phyloP scores from a whole-genome alignment of 192 early-diverging fungal species.

The Coemansia sp. region DNA sequence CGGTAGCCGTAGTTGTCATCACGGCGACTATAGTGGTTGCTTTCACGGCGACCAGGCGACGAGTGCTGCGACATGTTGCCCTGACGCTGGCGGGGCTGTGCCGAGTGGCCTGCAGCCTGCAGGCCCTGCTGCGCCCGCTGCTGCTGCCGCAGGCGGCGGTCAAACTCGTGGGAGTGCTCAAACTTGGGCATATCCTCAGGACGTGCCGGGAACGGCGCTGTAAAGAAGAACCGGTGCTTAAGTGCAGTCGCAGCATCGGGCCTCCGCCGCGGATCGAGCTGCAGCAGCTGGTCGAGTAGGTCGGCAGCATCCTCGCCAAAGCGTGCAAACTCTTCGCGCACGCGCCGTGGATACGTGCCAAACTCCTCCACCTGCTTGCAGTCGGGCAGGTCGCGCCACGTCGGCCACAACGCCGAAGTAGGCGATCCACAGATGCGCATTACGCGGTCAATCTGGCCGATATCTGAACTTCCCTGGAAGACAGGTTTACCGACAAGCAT shows the following conservation, averaged over 20 bases:
- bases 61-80: slow-evolving; percentile 30
- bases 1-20: slow-evolving; percentile 16
- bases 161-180: slow-evolving; percentile 77
- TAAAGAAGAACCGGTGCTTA: slow-evolving; percentile 79
- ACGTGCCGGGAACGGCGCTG: slow-evolving; percentile 66
- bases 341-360: slow-evolving; percentile 54
- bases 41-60: slow-evolving; percentile 27
- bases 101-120: slow-evolving; percentile 11
- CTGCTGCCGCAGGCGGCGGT: slow-evolving; percentile 50
- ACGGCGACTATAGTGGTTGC: slow-evolving; percentile 22
- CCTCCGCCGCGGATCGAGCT: slow-evolving; percentile 72
- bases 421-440: slow-evolving; percentile 93
- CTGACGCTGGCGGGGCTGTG: slow-evolving; percentile 12
- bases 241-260: slow-evolving; percentile 72
- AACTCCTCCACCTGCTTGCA: slow-evolving; percentile 54
- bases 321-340: slow-evolving; percentile 60
- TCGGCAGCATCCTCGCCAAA: slow-evolving; percentile 64
- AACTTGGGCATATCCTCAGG: slow-evolving; percentile 69
- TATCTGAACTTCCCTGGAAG: slow-evolving; percentile 76
- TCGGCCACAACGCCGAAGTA: slow-evolving; percentile 74
- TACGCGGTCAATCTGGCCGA: slow-evolving; percentile 82
- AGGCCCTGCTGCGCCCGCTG: slow-evolving; percentile 6
- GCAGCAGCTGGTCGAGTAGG: slow-evolving; percentile 75
- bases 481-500: slow-evolving; percentile 83
- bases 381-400: slow-evolving; percentile 61